These are phyloP conservation scores for Chiua sp. DNA, from an alignment of 1,284 basidiomycete species.

Conservation along the genomic window DNA sequence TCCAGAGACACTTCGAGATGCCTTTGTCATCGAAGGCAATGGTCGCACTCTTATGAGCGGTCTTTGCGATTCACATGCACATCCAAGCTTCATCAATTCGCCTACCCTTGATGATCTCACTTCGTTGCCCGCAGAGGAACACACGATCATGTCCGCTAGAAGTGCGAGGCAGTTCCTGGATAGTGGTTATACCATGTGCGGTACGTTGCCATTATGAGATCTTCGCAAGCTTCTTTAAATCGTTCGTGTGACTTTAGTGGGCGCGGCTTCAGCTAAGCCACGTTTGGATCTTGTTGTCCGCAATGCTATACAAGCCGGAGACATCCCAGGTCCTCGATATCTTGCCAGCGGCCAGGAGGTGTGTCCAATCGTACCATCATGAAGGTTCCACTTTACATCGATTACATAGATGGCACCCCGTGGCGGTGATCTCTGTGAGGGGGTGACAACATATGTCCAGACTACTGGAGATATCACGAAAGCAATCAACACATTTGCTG, in stretches of 20 bases:
- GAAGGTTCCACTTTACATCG: background rate
- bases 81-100: constrained; percentile 33
- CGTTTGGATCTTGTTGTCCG: constrained; percentile 37
- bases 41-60: constrained; percentile 37
- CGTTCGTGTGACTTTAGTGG: constrained; percentile 17
- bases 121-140: constrained; percentile 32
- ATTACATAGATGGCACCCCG: constrained; percentile 37
- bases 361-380: background rate
- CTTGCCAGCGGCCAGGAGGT: constrained; percentile 39
- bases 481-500: constrained; percentile 23
- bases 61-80: constrained; percentile 36
- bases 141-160: constrained; percentile 28
- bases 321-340: constrained; percentile 38
- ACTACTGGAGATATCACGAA: constrained; percentile 28
- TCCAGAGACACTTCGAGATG: constrained; percentile 21
- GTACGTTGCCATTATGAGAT: constrained; percentile 14
- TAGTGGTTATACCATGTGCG: constrained; percentile 39
- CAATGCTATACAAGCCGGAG: constrained; percentile 37
- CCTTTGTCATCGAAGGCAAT: constrained; percentile 27
- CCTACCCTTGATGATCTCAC: constrained; percentile 31
- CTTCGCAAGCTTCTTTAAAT: background rate
- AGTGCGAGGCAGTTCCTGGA: constrained; percentile 37
- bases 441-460: constrained; percentile 37
- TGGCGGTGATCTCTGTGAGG: constrained; percentile 34
- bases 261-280: constrained; percentile 38